Conservation (phyloP, 352 stramenopile species). For the Globisporangium viniferum region DNA sequence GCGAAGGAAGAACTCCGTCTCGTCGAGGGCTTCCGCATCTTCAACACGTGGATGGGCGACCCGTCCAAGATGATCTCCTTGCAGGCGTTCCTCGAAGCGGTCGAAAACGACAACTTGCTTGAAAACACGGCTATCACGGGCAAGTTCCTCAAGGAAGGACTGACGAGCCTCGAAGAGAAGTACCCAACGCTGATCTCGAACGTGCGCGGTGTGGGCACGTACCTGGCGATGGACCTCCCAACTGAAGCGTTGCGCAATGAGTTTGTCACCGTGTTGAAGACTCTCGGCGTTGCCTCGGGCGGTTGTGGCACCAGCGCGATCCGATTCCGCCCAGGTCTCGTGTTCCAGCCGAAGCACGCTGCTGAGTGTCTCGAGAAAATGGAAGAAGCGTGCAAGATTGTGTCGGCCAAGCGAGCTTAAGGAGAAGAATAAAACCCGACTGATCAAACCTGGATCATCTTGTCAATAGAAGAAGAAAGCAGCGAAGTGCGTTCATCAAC, state of each 20-base stretch:
- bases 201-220: conserved; percentile 76
- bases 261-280: conserved; percentile 59
- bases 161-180: conserved; percentile 38
- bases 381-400: conserved; percentile 44
- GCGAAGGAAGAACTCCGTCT: conserved; percentile 73
- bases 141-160: conserved; percentile 54
- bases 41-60: conserved; percentile 89
- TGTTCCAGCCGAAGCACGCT: conserved; percentile 79
- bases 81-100: conserved; percentile 65
- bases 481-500: neutral
- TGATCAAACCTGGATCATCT: neutral
- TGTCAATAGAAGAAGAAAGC: neutral
- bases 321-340: conserved; percentile 69
- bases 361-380: conserved; percentile 74
- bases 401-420: conserved; percentile 16
- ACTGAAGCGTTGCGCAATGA: conserved; percentile 58
- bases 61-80: conserved; percentile 82
- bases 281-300: conserved; percentile 54
- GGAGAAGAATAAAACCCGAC: neutral
- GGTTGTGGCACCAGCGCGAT: conserved; percentile 68
- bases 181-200: conserved; percentile 67
- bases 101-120: conserved; percentile 57
- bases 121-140: conserved; percentile 76
- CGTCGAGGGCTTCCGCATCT: conserved; percentile 74
- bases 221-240: conserved; percentile 76